Percentiles rank a stretch among this genome's conserved stretches.
These are phyloP conservation scores for Solanum chiquidenum DNA, from an alignment of 257 asterid genomes.

Conservation along the genomic window DNA sequence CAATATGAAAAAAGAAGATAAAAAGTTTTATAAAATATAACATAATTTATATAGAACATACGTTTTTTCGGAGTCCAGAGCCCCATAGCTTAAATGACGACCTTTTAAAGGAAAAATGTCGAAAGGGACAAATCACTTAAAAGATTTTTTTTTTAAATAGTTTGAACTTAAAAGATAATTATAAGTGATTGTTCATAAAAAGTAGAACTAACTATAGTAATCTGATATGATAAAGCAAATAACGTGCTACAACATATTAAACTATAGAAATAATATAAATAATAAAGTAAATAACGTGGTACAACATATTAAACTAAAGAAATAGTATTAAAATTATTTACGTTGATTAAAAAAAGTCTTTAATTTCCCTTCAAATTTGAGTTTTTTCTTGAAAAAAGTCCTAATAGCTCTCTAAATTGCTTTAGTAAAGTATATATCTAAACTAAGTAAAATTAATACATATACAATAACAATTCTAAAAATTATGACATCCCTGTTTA, in stretches of 20 bases:
- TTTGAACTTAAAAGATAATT: too few relatives aligned
- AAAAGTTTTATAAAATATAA: neutral
- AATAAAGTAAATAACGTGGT: neutral
- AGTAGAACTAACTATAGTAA: neutral
- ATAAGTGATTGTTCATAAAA: neutral
- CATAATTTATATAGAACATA: neutral
- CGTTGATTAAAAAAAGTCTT: neutral
- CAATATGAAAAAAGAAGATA: too few relatives aligned
- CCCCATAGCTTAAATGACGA: too few relatives aligned
- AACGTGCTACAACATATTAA: neutral
- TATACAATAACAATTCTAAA: neutral
- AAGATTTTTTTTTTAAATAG: too few relatives aligned
- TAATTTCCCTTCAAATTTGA: neutral
- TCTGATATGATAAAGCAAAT: neutral
- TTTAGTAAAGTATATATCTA: neutral
- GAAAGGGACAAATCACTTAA: neutral
- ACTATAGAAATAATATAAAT: neutral
- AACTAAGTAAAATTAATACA: neutral
- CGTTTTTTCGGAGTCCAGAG: rapidly evolving
- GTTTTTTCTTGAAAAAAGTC: neutral
- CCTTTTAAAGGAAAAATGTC: too few relatives aligned
- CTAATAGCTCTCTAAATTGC: neutral
- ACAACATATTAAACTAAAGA: neutral
- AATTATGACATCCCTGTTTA: neutral
- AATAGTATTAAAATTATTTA: neutral